These are phyloP conservation scores for Quercus variabilis DNA, from an alignment of 306 rosid genomes.

Conservation along the genomic window DNA sequence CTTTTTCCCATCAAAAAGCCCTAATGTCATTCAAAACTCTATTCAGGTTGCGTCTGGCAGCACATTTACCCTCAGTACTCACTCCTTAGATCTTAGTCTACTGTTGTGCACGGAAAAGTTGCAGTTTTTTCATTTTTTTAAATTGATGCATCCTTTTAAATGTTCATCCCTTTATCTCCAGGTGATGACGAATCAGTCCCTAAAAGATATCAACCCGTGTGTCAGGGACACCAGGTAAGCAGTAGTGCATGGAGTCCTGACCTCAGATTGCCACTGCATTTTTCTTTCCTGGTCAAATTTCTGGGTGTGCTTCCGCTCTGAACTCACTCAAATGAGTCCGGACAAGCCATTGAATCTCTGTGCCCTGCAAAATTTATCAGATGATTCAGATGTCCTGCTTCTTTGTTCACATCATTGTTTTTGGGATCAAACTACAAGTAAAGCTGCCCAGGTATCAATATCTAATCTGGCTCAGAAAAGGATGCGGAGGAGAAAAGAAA, in stretches of 20 bases:
- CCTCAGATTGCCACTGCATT: slow-evolving; percentile 86
- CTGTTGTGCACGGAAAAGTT: background rate
- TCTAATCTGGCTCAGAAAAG: slow-evolving; percentile 16
- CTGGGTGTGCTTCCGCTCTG: slow-evolving; percentile 89
- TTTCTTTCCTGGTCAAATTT: slow-evolving; percentile 82
- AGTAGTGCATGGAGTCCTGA: slow-evolving; percentile 97
- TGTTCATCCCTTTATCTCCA: slow-evolving; percentile 22
- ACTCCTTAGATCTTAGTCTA: slow-evolving; percentile 16
- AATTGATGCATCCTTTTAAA: background rate
- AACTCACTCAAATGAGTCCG: slow-evolving; percentile 73
- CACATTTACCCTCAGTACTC: slow-evolving; percentile 5
- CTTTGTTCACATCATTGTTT: slow-evolving; percentile 81
- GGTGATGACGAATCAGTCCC: slow-evolving; percentile 36
- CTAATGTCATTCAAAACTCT: background rate
- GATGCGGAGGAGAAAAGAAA: background rate
- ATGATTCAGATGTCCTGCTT: slow-evolving; percentile 65
- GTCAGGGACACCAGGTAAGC: slow-evolving; percentile 89
- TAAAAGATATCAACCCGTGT: slow-evolving; percentile 84
- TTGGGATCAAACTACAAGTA: slow-evolving; percentile 83
- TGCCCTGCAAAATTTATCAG: slow-evolving; percentile 57
- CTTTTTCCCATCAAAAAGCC: slow-evolving; percentile 14
- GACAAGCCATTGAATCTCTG: slow-evolving; percentile 56
- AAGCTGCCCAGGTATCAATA: slow-evolving; percentile 63
- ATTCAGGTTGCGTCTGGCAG: background rate
- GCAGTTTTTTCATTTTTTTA: slow-evolving; percentile 3